Evolutionary conservation across 2,329 filamentous ascomycete genomes (phyloP), one percentile per base, ranked within the genome.

Genomic region (Aspergillus sp.): DNA sequence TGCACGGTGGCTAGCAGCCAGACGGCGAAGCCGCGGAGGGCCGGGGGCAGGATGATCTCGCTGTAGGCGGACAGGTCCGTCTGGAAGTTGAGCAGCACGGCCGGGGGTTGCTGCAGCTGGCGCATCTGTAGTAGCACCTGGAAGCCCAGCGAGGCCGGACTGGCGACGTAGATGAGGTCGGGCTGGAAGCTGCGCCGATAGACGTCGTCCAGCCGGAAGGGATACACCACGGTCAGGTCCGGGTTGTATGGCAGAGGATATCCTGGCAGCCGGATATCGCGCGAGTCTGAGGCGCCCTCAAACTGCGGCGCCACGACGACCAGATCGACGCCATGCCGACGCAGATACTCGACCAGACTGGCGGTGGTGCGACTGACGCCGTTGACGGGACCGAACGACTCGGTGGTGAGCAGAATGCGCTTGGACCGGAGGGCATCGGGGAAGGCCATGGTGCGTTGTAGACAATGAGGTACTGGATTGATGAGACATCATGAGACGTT

Each of bases 331-430:
- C 84, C 86, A 59, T 88, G 74, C n/a, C 73, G 73, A 51, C 84
- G 80, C 17, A 89, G 74, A 58, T 88, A 86, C 64, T 84, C 82
- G 49, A 89, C 83, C 47, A 89, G 78, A 76, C 85, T 88, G 60
- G 85, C 74, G 0, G 87, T 89, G 4, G 86, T 89, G 55, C 85
- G 79, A 62, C 83, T 87, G 43, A 89, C 86, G n/a, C 87, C 86
- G 64, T 89, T 89, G 65, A 89, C 84, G 0, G 86, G 86, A 3
- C 86, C 86, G 53, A 88, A 86, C 0, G 85, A 88, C 65, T 89
- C 87, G 13, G 86, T 88, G 56, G 85, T 87, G 6, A 89, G 78
- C 6, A 89, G 71, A 55, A 89, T 78, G 56, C 80, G 81, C 67
- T 84, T 86, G 9, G 82, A 83, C 34, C 75, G 71, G n/a, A 88